Evolutionary conservation across 768 basidiomycete genomes (phyloP), one percentile per base, ranked within the genome.

Genomic region (Trametopsis cervina): DNA sequence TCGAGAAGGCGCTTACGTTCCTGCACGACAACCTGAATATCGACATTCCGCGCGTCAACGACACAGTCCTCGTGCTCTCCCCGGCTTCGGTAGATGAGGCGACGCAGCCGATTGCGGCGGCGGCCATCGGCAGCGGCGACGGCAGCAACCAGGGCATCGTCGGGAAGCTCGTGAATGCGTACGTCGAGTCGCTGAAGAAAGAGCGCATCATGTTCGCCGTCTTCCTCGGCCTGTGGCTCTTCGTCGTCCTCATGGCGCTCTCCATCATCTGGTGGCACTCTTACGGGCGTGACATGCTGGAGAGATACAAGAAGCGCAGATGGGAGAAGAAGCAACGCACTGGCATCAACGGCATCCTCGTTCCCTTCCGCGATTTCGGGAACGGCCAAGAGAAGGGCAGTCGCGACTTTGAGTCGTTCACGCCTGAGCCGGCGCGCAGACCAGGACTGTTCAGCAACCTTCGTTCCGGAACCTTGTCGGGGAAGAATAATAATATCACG

Each of bases 1-100:
- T 98, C 58, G 90, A 94, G 66, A 74, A 81, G 15, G 92, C 87
- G 4, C 71, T 96, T 35, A 97, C 92, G 0, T 97, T 95, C 76
- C 70, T 98, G 53, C 84, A 95, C 61, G 70, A 91, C 53, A 90
- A 96, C 66, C 81, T 94, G 40, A 71, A 81, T 41, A 72, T 98
- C 58, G 67, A 88, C 57, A 74, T 98, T 50, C 86, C 93, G 0
- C 78, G 76, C 40, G 76, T 97, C 48, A 85, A 90, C 50, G 69
- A 85, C 43, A 74, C 76, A 33, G 72, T 83, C 23, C 82, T 98
- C 40, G 72, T 93, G 24, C 77, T 96, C 46, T 90, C 90, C 0
- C 80, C 81, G 2, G 62, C 65, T 2, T 69, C 77, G 2, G 80
- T 94, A 47, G 70, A 86, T 58, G 90, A 92, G 56, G 81, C 83